These are phyloP conservation scores for Pseudopediastrum boryanum DNA, from an alignment of 139 green algal genomes.

Conservation along the genomic window DNA sequence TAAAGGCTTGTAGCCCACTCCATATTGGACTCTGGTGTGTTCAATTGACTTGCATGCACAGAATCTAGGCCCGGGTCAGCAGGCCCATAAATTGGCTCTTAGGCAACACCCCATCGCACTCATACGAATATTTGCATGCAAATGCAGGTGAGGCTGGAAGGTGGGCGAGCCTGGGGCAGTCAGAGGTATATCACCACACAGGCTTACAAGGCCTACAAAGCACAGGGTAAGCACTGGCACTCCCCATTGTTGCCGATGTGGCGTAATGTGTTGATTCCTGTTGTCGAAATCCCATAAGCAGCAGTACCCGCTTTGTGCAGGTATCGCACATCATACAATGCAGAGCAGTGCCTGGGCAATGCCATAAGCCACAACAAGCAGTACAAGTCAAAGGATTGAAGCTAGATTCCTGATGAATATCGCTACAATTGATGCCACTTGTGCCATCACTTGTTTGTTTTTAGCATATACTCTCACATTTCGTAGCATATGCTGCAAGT, in stretches of 20 bases:
- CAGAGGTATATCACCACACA: constrained; percentile 53
- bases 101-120: not conserved
- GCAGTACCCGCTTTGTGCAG: too few species aligned
- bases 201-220: constrained; percentile 33
- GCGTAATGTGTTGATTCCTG: too few species aligned
- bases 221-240: not conserved
- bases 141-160: constrained; percentile 7
- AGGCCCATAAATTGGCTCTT: not conserved
- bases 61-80: not conserved
- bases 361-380: not conserved
- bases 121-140: not conserved
- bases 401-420: not conserved
- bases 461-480: not conserved
- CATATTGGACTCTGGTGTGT: not conserved
- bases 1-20: too few species aligned
- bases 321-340: too few species aligned
- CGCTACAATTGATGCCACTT: not conserved
- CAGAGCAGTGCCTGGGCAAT: not conserved
- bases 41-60: not conserved
- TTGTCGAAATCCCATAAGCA: too few species aligned
- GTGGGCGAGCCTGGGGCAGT: constrained; percentile 31
- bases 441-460: not conserved
- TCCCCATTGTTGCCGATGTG: too few species aligned
- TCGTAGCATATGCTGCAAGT: not conserved
- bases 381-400: not conserved